Conservation (phyloP, 345 rosid species). For the Eucalyptus regnans region DNA sequence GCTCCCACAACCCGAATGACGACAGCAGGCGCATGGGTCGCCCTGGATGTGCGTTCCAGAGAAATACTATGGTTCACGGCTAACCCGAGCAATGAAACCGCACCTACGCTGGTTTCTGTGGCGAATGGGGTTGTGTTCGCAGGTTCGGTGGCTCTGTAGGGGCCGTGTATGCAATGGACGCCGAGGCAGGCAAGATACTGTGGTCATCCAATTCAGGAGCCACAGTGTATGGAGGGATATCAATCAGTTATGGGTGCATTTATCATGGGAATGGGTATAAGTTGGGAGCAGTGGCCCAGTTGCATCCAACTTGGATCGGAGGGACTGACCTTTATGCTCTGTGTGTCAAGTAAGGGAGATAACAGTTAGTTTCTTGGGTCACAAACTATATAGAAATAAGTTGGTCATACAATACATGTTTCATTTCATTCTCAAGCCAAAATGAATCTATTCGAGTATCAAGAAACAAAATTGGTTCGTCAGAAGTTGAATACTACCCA, state of each 20-base stretch:
- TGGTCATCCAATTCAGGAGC: constrained; percentile 28
- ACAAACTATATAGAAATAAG: neutral
- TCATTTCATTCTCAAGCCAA: neutral
- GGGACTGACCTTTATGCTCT: constrained; percentile 24
- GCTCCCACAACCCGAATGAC: constrained; percentile 17
- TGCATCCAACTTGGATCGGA: constrained; percentile 26
- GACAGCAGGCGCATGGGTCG: constrained; percentile 30
- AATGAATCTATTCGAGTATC: neutral
- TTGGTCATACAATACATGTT: neutral
- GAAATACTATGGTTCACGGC: constrained; percentile 17
- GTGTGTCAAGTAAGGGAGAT: neutral
- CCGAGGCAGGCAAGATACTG: constrained; percentile 7
- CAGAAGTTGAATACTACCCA: neutral
- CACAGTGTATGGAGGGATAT: constrained; percentile 12
- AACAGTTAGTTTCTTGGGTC: neutral
- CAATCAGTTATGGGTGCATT: constrained; percentile 23
- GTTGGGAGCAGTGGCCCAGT: constrained; percentile 1
- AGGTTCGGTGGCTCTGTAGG: constrained; percentile 18
- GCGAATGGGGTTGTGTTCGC: constrained; percentile 12
- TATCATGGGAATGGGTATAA: constrained; percentile 25
- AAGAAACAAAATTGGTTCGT: neutral
- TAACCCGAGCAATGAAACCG: constrained; percentile 26
- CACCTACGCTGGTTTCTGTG: constrained; percentile 16
- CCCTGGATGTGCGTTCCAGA: constrained; percentile 21
- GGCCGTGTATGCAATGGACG: constrained; percentile 24